These are phyloP conservation scores for Cucurbita maxima DNA, from an alignment of 306 rosid species.

Conservation along the genomic window DNA sequence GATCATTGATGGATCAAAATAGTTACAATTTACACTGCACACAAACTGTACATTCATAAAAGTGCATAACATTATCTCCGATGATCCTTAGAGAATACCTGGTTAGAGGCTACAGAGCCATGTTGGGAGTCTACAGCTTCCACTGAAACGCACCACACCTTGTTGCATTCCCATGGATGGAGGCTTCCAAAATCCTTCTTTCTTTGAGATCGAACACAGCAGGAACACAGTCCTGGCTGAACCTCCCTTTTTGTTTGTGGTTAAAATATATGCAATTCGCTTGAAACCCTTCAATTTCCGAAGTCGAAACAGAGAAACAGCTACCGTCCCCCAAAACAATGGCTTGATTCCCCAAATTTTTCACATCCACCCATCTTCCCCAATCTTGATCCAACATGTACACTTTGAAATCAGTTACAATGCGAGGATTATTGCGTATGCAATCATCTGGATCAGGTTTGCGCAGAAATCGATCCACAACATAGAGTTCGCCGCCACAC, in stretches of 20 bases:
- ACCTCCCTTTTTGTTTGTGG: not conserved
- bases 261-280: constrained; percentile 27
- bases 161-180: constrained; percentile 10
- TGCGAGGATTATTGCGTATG: no score
- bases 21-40: no score
- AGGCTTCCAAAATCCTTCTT: constrained; percentile 9
- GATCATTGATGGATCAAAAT: no score
- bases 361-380: constrained; percentile 25
- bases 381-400: constrained; percentile 25
- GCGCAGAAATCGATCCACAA: constrained; percentile 36
- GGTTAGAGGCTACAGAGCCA: no score
- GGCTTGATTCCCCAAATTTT: constrained; percentile 15
- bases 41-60: no score
- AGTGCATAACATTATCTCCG: no score
- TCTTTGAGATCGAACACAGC: constrained; percentile 25
- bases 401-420: constrained; percentile 26
- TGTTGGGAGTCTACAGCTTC: no score
- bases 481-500: constrained; percentile 39
- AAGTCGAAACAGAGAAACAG: constrained; percentile 8
- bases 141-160: no score
- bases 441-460: no score
- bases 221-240: no score
- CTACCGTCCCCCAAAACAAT: constrained; percentile 21
- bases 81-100: no score
- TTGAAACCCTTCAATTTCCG: constrained; percentile 8